Conservation (phyloP, 768 basidiomycete species). For the Mycena rebaudengoi region DNA sequence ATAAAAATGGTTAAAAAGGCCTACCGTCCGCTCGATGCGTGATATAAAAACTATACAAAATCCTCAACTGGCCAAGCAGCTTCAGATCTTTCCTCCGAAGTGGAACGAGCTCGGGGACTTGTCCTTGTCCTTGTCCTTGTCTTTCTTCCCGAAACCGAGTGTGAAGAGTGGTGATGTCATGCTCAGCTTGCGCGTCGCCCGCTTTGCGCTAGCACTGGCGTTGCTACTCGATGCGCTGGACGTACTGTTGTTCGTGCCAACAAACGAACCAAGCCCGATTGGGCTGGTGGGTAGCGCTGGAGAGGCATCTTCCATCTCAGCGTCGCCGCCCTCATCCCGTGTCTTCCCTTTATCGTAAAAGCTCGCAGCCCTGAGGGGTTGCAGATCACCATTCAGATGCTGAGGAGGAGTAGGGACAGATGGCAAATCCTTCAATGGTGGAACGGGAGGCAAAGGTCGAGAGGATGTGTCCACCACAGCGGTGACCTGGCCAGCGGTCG, state of each 20-base stretch:
- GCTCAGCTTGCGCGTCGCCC: constrained; percentile 73
- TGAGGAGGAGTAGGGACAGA: background rate
- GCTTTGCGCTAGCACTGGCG: constrained; percentile 40
- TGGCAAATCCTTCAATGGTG: constrained; percentile 14
- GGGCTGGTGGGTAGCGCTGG: constrained; percentile 27
- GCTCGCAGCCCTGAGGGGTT: background rate
- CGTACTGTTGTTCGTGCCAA: constrained; percentile 20
- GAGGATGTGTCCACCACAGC: constrained; percentile 8
- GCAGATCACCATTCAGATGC: background rate
- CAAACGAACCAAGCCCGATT: constrained; percentile 22
- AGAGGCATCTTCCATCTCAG: constrained; percentile 23
- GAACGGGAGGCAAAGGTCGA: constrained; percentile 31
- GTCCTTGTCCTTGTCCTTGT: constrained; percentile 57
- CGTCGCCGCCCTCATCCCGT: constrained; percentile 9
- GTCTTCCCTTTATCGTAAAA: constrained; percentile 19
- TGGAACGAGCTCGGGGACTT: constrained; percentile 32
- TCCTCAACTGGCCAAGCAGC: background rate
- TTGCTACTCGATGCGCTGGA: constrained; percentile 31
- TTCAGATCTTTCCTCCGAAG: constrained; percentile 24
- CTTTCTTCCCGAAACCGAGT: constrained; percentile 65
- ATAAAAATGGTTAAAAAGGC: constrained; percentile 36
- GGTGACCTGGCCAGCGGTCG: constrained; percentile 45
- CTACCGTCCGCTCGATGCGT: constrained; percentile 19
- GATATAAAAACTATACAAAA: constrained; percentile 11
- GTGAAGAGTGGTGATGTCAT: constrained; percentile 67